Evolutionary conservation across 768 basidiomycete species (phyloP).

Genomic region (Lyophyllum shimeji): DNA sequence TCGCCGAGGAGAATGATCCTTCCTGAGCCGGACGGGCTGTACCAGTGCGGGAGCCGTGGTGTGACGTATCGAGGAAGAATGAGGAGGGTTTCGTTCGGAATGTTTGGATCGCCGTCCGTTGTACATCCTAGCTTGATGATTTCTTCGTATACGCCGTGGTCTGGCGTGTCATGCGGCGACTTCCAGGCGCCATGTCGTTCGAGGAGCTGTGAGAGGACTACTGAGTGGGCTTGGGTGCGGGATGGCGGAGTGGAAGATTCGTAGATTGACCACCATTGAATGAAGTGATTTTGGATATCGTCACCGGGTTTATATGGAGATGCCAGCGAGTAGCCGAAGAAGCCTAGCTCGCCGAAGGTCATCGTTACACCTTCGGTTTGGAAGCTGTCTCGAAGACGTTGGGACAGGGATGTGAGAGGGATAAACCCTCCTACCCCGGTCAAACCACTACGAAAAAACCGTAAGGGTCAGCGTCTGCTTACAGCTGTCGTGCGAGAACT

Average conservation of each 20-base stretch:
- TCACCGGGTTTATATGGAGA: slow-evolving; percentile 14
- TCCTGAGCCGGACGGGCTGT: slow-evolving; percentile 27
- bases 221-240: slow-evolving; percentile 20
- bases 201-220: slow-evolving; percentile 29
- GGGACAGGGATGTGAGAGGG: slow-evolving; percentile 26
- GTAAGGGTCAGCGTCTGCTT: background rate
- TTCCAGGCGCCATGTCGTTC: slow-evolving; percentile 32
- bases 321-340: slow-evolving; percentile 35
- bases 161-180: slow-evolving; percentile 31
- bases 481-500: no score
- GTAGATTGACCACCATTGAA: slow-evolving; percentile 45
- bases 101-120: slow-evolving; percentile 4
- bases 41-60: slow-evolving; percentile 35
- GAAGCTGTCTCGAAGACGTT: slow-evolving; percentile 25
- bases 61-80: slow-evolving; percentile 37
- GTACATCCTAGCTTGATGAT: slow-evolving; percentile 30
- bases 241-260: slow-evolving; percentile 27
- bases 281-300: slow-evolving; percentile 12
- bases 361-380: slow-evolving; percentile 30
- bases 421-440: slow-evolving; percentile 40
- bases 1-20: slow-evolving; percentile 41
- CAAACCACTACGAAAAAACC: slow-evolving; percentile 26
- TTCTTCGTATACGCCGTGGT: slow-evolving; percentile 20
- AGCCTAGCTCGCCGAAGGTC: slow-evolving; percentile 37
- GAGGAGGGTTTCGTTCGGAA: slow-evolving; percentile 20